A percentile compares a stretch with the other conserved stretches of the same genome.
Evolutionary conservation across 805 yeast genomes (phyloP).

Genomic region (Teunomyces cretensis): DNA sequence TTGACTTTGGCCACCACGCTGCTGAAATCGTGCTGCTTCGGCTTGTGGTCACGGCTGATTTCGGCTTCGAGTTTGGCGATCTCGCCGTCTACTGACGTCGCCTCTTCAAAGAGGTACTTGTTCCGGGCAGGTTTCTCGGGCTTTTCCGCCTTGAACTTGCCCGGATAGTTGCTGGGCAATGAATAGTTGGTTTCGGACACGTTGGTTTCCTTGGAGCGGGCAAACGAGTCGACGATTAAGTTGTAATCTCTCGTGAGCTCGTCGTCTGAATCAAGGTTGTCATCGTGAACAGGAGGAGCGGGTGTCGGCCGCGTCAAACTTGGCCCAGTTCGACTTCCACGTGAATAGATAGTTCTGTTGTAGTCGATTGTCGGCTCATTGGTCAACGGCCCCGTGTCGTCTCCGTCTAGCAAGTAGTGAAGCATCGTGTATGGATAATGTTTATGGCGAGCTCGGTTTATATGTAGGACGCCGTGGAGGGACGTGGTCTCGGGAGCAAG

Average conservation of each 20-base stretch:
- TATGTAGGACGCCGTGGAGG: too few species aligned
- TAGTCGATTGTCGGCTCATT: slow-evolving; percentile 39
- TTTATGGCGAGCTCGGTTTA: neutral
- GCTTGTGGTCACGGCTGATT: slow-evolving; percentile 25
- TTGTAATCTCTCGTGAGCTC: slow-evolving; percentile 11
- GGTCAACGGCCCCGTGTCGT: slow-evolving; percentile 18
- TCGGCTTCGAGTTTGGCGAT: neutral
- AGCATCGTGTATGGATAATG: slow-evolving; percentile 7
- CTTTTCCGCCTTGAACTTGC: slow-evolving; percentile 10
- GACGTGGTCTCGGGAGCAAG: too few species aligned
- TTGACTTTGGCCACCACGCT: slow-evolving; percentile 8
- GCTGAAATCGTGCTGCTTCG: slow-evolving; percentile 22
- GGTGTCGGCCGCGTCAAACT: neutral
- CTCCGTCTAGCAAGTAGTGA: slow-evolving; percentile 11
- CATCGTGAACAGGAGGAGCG: slow-evolving; percentile 4
- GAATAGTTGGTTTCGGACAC: slow-evolving; percentile 9
- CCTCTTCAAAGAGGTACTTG: neutral
- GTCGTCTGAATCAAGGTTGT: slow-evolving; percentile 10
- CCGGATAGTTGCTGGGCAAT: slow-evolving; percentile 20
- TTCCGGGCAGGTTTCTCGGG: neutral
- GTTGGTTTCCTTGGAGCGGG: neutral
- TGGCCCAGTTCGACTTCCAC: neutral
- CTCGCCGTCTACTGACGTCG: neutral
- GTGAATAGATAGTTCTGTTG: slow-evolving; percentile 21
- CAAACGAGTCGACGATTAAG: slow-evolving; percentile 7